Conservation (phyloP, 2,329 filamentous ascomycete species). For the Fusarium staphyleae region DNA sequence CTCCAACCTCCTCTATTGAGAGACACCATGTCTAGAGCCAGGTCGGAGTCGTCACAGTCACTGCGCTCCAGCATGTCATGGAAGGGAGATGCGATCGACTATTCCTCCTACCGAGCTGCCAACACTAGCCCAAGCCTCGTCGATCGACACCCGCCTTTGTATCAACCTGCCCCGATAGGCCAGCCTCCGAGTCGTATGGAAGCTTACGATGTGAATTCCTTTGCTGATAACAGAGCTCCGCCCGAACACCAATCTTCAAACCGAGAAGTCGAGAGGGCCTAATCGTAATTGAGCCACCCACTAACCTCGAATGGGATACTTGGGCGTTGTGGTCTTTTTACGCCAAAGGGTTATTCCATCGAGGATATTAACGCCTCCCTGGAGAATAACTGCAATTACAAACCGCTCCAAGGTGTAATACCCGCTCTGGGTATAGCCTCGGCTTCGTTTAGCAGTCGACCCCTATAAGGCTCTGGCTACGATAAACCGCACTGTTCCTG, state of each 20-base stretch:
- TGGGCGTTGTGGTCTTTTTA: background rate
- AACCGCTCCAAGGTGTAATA: too few relatives aligned
- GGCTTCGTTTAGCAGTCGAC: too few relatives aligned
- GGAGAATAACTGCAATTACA: too few relatives aligned
- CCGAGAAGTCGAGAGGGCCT: constrained; percentile 4
- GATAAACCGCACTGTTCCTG: too few relatives aligned
- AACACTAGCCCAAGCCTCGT: constrained; percentile 56
- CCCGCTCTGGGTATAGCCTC: too few relatives aligned
- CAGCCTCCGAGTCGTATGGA: constrained; percentile 12
- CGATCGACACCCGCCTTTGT: constrained; percentile 58
- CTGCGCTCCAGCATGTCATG: constrained; percentile 67
- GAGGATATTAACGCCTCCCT: too few relatives aligned
- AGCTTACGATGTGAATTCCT: constrained; percentile 11
- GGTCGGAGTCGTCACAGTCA: constrained; percentile 65
- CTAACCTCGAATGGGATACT: background rate
- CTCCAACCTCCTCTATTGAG: constrained; percentile 66
- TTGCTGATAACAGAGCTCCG: constrained; percentile 10
- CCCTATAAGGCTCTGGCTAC: too few relatives aligned
- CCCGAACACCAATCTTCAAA: constrained; percentile 8
- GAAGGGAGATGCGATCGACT: constrained; percentile 67
- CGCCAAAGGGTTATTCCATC: too few relatives aligned
- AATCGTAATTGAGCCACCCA: background rate
- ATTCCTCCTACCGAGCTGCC: constrained; percentile 58
- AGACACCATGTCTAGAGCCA: constrained; percentile 63
- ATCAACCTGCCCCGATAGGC: constrained; percentile 58